Percentiles rank a stretch among this genome's conserved stretches.
Evolutionary conservation across 768 basidiomycete species (phyloP).

Genomic region (Phallus indusiatus): DNA sequence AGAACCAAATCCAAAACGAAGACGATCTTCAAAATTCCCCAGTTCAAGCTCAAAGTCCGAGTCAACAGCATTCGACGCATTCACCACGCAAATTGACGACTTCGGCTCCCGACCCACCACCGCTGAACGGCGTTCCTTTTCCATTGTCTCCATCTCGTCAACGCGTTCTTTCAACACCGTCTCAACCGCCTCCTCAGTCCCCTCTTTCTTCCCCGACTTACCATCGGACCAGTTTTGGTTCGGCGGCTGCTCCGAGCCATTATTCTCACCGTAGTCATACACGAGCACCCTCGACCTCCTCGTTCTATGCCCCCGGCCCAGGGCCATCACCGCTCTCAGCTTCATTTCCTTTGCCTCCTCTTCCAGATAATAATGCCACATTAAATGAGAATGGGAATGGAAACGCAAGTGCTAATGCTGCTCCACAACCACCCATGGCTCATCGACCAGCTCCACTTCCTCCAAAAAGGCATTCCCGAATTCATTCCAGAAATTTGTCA

Average conservation of each 20-base stretch:
- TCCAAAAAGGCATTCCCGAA: slow-evolving; percentile 45
- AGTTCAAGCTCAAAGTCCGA: too few relatives aligned
- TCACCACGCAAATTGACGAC: slow-evolving; percentile 13
- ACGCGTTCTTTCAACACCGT: slow-evolving; percentile 6
- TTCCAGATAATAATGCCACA: too few relatives aligned
- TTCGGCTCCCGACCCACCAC: slow-evolving; percentile 19
- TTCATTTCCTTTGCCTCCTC: slow-evolving; percentile 24
- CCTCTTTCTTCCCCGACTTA: slow-evolving; percentile 15
- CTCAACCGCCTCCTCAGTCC: slow-evolving; percentile 13
- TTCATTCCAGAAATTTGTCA: slow-evolving; percentile 88
- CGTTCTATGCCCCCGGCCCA: slow-evolving; percentile 34
- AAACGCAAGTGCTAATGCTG: background rate
- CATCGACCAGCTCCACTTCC: background rate
- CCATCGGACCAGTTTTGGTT: slow-evolving; percentile 20
- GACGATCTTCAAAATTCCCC: slow-evolving; percentile 5
- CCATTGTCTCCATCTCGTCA: background rate
- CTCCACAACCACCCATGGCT: too few relatives aligned
- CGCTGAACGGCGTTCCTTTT: too few relatives aligned
- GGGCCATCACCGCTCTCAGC: slow-evolving; percentile 45
- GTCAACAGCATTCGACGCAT: too few relatives aligned
- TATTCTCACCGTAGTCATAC: slow-evolving; percentile 22
- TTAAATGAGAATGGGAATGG: too few relatives aligned
- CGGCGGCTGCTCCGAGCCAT: slow-evolving; percentile 14
- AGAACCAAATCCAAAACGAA: slow-evolving; percentile 1
- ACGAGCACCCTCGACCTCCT: slow-evolving; percentile 42